Evolutionary conservation across 805 yeast species (phyloP).

Genomic region (Lachancea thermotolerans): DNA sequence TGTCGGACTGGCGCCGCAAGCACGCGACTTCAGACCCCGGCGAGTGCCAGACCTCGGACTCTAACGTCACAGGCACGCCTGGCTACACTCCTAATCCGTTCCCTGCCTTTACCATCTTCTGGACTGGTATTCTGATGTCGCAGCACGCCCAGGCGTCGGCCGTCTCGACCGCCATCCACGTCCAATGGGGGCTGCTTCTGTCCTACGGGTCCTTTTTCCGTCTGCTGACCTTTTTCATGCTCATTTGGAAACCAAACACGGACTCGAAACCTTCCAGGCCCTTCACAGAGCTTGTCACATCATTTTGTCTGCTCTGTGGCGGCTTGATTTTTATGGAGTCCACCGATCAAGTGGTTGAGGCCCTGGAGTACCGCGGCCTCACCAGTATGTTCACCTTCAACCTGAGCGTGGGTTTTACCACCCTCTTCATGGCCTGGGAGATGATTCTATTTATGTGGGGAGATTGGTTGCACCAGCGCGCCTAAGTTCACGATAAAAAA

Average conservation of each 20-base stretch:
- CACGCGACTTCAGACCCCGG: background rate
- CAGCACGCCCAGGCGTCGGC: slow-evolving; percentile 82
- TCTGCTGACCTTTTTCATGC: slow-evolving; percentile 50
- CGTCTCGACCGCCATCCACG: slow-evolving; percentile 72
- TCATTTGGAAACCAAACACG: slow-evolving; percentile 39
- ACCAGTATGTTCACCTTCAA: slow-evolving; percentile 89
- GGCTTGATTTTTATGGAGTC: slow-evolving; percentile 91
- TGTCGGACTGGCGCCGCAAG: slow-evolving; percentile 48
- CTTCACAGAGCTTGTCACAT: slow-evolving; percentile 72
- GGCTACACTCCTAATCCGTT: slow-evolving; percentile 91
- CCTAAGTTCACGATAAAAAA: background rate
- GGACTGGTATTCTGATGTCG: slow-evolving; percentile 96
- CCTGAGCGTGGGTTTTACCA: slow-evolving; percentile 69
- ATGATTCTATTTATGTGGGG: slow-evolving; percentile 62
- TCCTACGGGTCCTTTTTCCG: slow-evolving; percentile 80
- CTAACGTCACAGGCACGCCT: slow-evolving; percentile 40
- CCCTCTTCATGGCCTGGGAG: slow-evolving; percentile 83
- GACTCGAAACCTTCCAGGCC: slow-evolving; percentile 57
- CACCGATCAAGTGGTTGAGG: slow-evolving; percentile 77
- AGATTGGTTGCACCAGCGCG: slow-evolving; percentile 38
- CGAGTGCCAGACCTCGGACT: slow-evolving; percentile 14
- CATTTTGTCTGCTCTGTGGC: slow-evolving; percentile 78
- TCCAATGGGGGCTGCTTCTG: slow-evolving; percentile 87
- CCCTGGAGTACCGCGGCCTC: slow-evolving; percentile 73
- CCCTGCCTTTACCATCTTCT: slow-evolving; percentile 86